Evolutionary conservation across 1,284 basidiomycete genomes (phyloP).

Genomic region (Malassezia obtusa): DNA sequence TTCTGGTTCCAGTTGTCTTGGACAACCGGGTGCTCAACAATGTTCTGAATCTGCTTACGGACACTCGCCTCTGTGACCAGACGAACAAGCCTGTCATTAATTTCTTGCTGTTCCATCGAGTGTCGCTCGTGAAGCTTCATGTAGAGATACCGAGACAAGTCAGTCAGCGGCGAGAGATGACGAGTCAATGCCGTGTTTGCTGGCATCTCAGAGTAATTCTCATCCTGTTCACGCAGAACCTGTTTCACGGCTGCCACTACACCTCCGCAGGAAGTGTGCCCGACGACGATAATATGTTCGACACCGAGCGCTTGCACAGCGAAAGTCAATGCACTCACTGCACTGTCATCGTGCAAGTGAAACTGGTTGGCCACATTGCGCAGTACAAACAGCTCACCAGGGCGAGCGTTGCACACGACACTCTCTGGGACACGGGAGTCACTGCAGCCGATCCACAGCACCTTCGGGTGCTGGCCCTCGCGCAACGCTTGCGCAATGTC

Average conservation of each 20-base stretch:
- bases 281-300: slow-evolving; percentile 64
- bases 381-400: slow-evolving; percentile 46
- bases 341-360: slow-evolving; percentile 66
- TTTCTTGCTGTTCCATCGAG: slow-evolving; percentile 18
- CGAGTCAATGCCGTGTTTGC: slow-evolving; percentile 26
- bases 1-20: slow-evolving; percentile 64
- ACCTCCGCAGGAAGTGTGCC: slow-evolving; percentile 50
- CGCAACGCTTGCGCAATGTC: slow-evolving; percentile 58
- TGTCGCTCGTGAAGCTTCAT: slow-evolving; percentile 15
- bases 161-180: slow-evolving; percentile 37
- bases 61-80: slow-evolving; percentile 53
- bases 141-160: slow-evolving; percentile 28
- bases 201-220: slow-evolving; percentile 12
- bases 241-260: slow-evolving; percentile 46
- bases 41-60: slow-evolving; percentile 62
- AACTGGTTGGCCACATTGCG: slow-evolving; percentile 54
- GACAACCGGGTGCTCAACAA: slow-evolving; percentile 60
- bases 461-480: slow-evolving; percentile 63
- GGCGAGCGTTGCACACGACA: slow-evolving; percentile 33
- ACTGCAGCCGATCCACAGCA: slow-evolving; percentile 60
- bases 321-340: slow-evolving; percentile 67
- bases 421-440: slow-evolving; percentile 52
- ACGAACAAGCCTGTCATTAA: slow-evolving; percentile 12
- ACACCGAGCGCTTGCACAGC: slow-evolving; percentile 70
- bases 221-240: slow-evolving; percentile 9